Evolutionary conservation across 306 rosid species (phyloP).

Genomic region (Pterocarpus santalinus): DNA sequence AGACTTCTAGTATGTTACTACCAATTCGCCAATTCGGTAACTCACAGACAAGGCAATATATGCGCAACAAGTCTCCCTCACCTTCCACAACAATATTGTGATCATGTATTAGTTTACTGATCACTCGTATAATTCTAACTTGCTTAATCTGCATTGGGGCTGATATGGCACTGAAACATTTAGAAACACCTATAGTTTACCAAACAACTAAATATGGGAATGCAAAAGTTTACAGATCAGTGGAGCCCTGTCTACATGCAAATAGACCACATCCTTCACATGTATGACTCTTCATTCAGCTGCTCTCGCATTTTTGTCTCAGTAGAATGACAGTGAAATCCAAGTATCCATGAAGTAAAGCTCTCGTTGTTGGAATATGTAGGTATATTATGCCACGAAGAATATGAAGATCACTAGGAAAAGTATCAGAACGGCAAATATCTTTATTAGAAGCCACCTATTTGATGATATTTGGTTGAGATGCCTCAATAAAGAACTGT

Average conservation of each 20-base stretch:
- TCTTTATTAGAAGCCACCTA: conserved; percentile 91
- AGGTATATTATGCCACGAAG: conserved; percentile 72
- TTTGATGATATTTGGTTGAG: conserved; percentile 86
- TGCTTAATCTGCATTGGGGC: conserved; percentile 38
- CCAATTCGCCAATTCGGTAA: conserved; percentile 35
- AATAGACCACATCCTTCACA: conserved; percentile 41
- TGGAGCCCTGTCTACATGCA: conserved; percentile 32
- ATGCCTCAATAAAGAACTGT: conserved; percentile 81
- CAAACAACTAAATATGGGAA: conserved; percentile 40
- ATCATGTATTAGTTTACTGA: conserved; percentile 36
- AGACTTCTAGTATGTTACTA: conserved; percentile 33
- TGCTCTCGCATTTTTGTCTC: conserved; percentile 32
- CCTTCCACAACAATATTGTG: conserved; percentile 23
- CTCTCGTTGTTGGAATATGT: conserved; percentile 33
- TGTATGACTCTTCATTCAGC: conserved; percentile 40
- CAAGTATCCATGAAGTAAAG: conserved; percentile 37
- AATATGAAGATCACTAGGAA: conserved; percentile 79
- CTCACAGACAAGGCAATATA: conserved; percentile 27
- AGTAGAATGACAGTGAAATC: conserved; percentile 39
- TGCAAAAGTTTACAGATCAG: conserved; percentile 37
- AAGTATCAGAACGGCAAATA: conserved; percentile 76
- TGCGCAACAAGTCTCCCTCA: conserved; percentile 8
- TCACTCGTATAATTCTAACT: conserved; percentile 38
- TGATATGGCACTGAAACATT: conserved; percentile 1
- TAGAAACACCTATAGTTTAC: conserved; percentile 19